A percentile compares a stretch with the other conserved stretches of the same genome.
phyloP scores from a whole-genome alignment of 1,139 yeast species.

The Zygosaccharomyces pseudobailii region DNA sequence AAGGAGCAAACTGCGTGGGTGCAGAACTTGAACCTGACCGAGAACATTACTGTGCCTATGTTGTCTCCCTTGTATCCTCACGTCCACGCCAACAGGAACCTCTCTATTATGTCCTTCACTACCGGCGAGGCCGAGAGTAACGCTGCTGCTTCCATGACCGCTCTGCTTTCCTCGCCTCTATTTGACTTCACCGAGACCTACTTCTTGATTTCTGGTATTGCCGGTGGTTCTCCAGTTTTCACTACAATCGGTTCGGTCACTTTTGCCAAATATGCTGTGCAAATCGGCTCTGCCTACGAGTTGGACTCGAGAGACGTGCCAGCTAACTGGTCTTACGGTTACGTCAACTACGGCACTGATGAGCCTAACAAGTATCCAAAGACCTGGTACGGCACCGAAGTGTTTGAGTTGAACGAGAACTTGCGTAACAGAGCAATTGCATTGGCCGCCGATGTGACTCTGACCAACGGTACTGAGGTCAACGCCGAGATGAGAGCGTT shows the following conservation, averaged over 20 bases:
- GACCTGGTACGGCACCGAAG: slow-evolving; percentile 59
- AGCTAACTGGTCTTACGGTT: slow-evolving; percentile 57
- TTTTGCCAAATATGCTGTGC: slow-evolving; percentile 58
- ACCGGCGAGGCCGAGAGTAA: slow-evolving; percentile 69
- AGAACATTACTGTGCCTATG: slow-evolving; percentile 58
- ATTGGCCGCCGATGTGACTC: slow-evolving; percentile 44
- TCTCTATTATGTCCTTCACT: slow-evolving; percentile 55
- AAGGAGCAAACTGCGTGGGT: slow-evolving; percentile 56
- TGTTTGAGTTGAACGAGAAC: slow-evolving; percentile 56
- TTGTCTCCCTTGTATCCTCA: slow-evolving; percentile 57
- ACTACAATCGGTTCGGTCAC: slow-evolving; percentile 53
- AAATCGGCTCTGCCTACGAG: slow-evolving; percentile 58
- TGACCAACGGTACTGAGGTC: slow-evolving; percentile 44
- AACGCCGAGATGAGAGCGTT: slow-evolving; percentile 43
- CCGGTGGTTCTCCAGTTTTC: slow-evolving; percentile 53
- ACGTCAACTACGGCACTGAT: slow-evolving; percentile 52
- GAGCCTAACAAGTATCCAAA: slow-evolving; percentile 50
- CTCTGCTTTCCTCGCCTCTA: slow-evolving; percentile 49
- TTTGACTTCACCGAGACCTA: slow-evolving; percentile 58
- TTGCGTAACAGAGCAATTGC: slow-evolving; percentile 55
- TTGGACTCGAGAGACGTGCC: slow-evolving; percentile 46
- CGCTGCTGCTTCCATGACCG: slow-evolving; percentile 58
- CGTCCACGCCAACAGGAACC: slow-evolving; percentile 51
- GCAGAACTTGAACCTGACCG: slow-evolving; percentile 42
- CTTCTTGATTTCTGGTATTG: slow-evolving; percentile 62